Evolutionary conservation across 192 early-diverging fungal species (phyloP).

Genomic region (Chytriomyces sp.): DNA sequence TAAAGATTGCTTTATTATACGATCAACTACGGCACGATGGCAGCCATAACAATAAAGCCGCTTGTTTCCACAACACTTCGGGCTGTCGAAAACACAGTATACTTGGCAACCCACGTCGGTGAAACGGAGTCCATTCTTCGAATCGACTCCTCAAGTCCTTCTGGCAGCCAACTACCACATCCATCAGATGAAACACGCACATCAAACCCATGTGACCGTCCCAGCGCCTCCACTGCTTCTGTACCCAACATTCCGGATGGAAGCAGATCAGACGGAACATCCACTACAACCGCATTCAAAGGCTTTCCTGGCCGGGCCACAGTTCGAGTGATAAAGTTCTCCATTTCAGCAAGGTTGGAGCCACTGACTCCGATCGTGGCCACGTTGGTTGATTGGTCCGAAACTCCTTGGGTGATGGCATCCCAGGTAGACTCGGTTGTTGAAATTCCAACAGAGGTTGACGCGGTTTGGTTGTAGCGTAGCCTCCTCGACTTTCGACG

Average conservation of each 20-base stretch:
- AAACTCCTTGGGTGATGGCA: too few species aligned
- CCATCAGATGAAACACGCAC: conserved; percentile 14
- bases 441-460: not conserved
- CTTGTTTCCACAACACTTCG: conserved; percentile 11
- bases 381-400: too few species aligned
- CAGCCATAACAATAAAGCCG: conserved; percentile 1
- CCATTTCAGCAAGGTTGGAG: not conserved
- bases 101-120: conserved; percentile 18
- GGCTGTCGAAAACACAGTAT: conserved; percentile 6
- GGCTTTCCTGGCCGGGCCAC: not conserved
- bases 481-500: conserved; percentile 10
- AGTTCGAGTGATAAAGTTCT: not conserved
- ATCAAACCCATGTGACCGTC: not conserved
- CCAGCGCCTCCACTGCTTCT: not conserved
- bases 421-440: not conserved
- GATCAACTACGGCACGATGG: not conserved
- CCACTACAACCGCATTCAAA: not conserved
- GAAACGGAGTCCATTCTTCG: not conserved
- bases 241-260: not conserved
- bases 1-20: not conserved
- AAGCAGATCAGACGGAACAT: not conserved
- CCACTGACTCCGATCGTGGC: not conserved
- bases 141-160: not conserved
- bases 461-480: too few species aligned
- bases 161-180: not conserved